These are phyloP conservation scores for Ophiostoma ulmi DNA, from an alignment of 2,329 filamentous ascomycete species.

Conservation along the genomic window DNA sequence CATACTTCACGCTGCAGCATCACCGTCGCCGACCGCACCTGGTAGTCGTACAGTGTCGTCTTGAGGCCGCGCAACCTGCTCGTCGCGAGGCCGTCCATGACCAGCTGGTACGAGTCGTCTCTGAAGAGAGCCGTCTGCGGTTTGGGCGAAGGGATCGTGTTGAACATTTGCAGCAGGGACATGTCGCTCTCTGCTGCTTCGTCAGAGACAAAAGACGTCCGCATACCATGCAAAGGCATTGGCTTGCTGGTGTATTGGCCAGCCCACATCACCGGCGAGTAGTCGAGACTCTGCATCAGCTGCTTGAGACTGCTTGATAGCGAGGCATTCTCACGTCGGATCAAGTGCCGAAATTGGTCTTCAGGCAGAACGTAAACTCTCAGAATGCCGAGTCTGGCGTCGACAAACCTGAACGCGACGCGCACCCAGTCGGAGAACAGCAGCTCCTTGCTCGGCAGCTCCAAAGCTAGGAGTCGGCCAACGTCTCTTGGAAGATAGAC, in stretches of 20 bases:
- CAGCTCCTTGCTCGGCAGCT: neutral
- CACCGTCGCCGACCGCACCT: conserved; percentile 69
- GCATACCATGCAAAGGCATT: neutral
- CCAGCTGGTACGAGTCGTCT: conserved; percentile 44
- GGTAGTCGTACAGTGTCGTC: conserved; percentile 69
- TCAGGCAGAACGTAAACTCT: conserved; percentile 59
- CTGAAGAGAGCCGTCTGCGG: conserved; percentile 48
- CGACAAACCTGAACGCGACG: neutral
- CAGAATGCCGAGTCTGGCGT: neutral
- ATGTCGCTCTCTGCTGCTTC: neutral
- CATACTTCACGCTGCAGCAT: conserved; percentile 79
- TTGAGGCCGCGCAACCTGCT: conserved; percentile 50
- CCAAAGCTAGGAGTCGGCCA: neutral
- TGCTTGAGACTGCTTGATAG: conserved; percentile 44
- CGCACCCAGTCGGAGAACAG: conserved; percentile 9
- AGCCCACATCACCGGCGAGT: conserved; percentile 51
- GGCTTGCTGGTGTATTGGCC: conserved; percentile 36
- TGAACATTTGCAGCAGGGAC: conserved; percentile 67
- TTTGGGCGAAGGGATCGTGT: conserved; percentile 62
- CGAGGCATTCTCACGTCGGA: conserved; percentile 45
- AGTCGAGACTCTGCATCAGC: conserved; percentile 53
- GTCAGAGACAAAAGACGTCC: neutral
- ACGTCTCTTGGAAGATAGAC: neutral
- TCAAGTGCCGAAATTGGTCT: conserved; percentile 51
- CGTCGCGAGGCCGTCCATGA: conserved; percentile 52